Evolutionary conservation across 768 basidiomycete genomes (phyloP).

Genomic region (Dentipellis fragilis): DNA sequence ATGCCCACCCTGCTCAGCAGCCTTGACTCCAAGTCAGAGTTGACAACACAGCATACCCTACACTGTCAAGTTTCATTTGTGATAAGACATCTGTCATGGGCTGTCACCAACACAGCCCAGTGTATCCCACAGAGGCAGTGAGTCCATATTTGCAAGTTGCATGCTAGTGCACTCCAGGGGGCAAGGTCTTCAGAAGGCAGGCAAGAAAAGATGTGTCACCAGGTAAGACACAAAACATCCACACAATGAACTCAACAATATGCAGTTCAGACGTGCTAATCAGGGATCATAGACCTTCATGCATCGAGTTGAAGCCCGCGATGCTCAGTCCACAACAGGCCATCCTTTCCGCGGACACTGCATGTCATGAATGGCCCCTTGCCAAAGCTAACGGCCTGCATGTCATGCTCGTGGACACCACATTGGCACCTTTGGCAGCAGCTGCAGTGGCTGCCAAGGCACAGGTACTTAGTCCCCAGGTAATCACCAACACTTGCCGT

Average conservation of each 20-base stretch:
- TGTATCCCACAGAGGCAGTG: not conserved
- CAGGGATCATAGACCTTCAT: not conserved
- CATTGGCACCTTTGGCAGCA: conserved; percentile 23
- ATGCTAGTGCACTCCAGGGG: not conserved
- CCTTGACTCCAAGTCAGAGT: no score
- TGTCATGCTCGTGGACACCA: conserved; percentile 16
- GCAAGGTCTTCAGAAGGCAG: not conserved
- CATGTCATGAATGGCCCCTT: conserved; percentile 15
- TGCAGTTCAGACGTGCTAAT: no score
- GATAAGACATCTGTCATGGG: not conserved
- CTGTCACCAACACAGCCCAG: not conserved
- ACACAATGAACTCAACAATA: not conserved
- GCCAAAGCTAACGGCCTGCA: conserved; percentile 1
- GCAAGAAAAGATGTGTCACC: no score
- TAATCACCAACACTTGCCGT: conserved; percentile 25
- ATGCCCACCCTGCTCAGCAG: no score
- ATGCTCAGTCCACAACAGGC: conserved; percentile 13
- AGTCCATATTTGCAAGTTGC: not conserved
- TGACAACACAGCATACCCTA: no score
- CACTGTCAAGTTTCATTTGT: not conserved
- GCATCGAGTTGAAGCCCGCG: no score
- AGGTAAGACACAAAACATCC: not conserved
- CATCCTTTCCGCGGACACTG: conserved; percentile 26
- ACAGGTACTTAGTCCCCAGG: conserved; percentile 23
- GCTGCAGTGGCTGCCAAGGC: conserved; percentile 22